These are phyloP conservation scores for Salix dunnii DNA, from an alignment of 345 rosid genomes.

Conservation along the genomic window DNA sequence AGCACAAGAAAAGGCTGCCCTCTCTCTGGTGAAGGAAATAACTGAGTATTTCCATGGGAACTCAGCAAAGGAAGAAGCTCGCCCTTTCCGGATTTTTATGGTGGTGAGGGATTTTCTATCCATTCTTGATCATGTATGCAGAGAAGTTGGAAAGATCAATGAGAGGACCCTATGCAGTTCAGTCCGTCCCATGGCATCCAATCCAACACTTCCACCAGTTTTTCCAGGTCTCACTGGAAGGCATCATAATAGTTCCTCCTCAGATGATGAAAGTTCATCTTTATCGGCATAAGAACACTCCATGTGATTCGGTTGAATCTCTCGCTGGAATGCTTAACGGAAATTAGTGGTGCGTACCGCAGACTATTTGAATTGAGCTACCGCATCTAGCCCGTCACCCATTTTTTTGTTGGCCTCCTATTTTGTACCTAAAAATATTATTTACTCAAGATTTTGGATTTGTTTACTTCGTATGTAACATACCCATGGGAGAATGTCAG, in stretches of 20 bases:
- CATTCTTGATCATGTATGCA: slow-evolving; percentile 85
- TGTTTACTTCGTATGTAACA: slow-evolving; percentile 13
- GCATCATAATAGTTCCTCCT: slow-evolving; percentile 33
- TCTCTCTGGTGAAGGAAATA: slow-evolving; percentile 63
- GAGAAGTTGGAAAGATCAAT: slow-evolving; percentile 80
- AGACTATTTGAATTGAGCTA: background rate
- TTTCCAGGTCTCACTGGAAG: slow-evolving; percentile 42
- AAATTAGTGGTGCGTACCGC: background rate
- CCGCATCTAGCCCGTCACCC: background rate
- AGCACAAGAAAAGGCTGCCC: slow-evolving; percentile 38
- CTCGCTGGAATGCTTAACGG: background rate
- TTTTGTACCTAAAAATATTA: background rate
- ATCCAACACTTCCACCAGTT: slow-evolving; percentile 33
- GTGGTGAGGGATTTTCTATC: slow-evolving; percentile 86
- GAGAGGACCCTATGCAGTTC: slow-evolving; percentile 70
- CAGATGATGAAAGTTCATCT: slow-evolving; percentile 33
- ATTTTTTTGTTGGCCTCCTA: background rate
- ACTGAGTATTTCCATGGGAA: slow-evolving; percentile 93
- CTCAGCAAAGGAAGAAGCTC: slow-evolving; percentile 71
- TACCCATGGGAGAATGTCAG: background rate
- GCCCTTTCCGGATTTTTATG: slow-evolving; percentile 64
- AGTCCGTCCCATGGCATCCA: slow-evolving; percentile 38
- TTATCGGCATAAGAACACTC: background rate
- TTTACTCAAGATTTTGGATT: slow-evolving; percentile 1
- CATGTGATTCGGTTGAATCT: background rate